Evolutionary conservation across 176 grass and related monocot genomes (phyloP).

Genomic region (Cenchrus fungigraminus): DNA sequence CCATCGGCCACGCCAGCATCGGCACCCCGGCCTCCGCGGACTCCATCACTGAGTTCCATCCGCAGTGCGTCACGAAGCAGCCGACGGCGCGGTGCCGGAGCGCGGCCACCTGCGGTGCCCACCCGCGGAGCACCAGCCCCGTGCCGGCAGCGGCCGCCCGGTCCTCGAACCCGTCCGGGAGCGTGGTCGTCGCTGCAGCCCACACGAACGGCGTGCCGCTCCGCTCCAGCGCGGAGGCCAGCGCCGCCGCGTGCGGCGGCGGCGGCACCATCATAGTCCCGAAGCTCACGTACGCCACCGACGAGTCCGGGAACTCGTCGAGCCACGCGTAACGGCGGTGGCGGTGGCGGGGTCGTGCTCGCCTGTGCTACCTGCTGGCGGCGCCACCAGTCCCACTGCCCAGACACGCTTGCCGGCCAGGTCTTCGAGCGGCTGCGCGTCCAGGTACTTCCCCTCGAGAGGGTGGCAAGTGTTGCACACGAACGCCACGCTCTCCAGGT

Average conservation of each 20-base stretch:
- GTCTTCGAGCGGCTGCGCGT: conserved; percentile 42
- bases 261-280: conserved; percentile 37
- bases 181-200: neutral
- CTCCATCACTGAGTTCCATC: conserved; percentile 70
- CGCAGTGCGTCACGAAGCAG: conserved; percentile 67
- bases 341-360: neutral
- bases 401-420: conserved; percentile 31
- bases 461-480: conserved; percentile 41
- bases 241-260: conserved; percentile 22
- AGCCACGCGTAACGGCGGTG: conserved; percentile 33
- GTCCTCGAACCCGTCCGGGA: conserved; percentile 22
- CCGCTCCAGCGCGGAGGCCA: conserved; percentile 1
- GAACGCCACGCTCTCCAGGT: conserved; percentile 40
- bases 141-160: neutral
- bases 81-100: conserved; percentile 59
- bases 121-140: conserved; percentile 37
- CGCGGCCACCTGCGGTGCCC: conserved; percentile 63
- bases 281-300: conserved; percentile 54
- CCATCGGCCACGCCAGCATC: conserved; percentile 75
- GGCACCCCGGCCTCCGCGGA: conserved; percentile 50
- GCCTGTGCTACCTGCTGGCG: neutral
- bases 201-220: conserved; percentile 12
- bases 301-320: conserved; percentile 43
- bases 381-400: conserved; percentile 45
- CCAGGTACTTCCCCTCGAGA: conserved; percentile 46